Base-by-base conservation (phyloP, 2,329 filamentous ascomycete species). In the Amphichorda felina region DNA sequence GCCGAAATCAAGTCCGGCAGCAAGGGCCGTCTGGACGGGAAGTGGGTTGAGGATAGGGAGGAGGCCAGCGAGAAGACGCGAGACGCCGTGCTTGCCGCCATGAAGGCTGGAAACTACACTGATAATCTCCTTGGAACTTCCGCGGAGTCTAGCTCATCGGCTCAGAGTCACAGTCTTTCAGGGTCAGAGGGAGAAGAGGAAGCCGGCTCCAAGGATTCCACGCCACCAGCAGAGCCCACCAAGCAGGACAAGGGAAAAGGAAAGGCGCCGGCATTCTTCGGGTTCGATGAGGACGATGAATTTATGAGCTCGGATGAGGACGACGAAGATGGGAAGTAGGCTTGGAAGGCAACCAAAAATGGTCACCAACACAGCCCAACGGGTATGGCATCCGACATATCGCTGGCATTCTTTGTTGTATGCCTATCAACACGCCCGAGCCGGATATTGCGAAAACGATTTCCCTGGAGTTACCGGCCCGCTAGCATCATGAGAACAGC, bases 1-100 rank as follows among this genome's bases (percentile, higher is more conserved):
- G 80, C 86, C 25, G 88, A 94, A 50, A 74, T 95, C 35, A 79
- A 75, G 56, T 77, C 79, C 40, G 86, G 84, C 8, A 68, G 72
- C 43, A 71, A 75, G 46, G 75, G 78, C 36, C 70, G 80, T 55
- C 59, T 95, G 28, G 86, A 95, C 50, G 86, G 85, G 0, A 82
- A 89, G 53, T 98, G 89, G 87, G 79, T 96, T 28, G 91, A 98
- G 54, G 82, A 86, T 44, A 94, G 93, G 57, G 88, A 95, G 47
- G 87, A 94, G 53, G 82, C 82, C 18, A 80, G 75, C 44, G 86
- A 93, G 61, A 81, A 82, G 56, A 89, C 87, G 1, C 66, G 83
- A 28, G 77, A 84, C 46, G 83, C 83, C 3, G 82, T 89, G 5
- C 51, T 82, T 30, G 74, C 72, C 33, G 79, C 76, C 7, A 79